A percentile compares a stretch with the other conserved stretches of the same genome.
These are phyloP conservation scores for Physcia stellaris DNA, from an alignment of 495 filamentous ascomycete genomes.

Conservation along the genomic window DNA sequence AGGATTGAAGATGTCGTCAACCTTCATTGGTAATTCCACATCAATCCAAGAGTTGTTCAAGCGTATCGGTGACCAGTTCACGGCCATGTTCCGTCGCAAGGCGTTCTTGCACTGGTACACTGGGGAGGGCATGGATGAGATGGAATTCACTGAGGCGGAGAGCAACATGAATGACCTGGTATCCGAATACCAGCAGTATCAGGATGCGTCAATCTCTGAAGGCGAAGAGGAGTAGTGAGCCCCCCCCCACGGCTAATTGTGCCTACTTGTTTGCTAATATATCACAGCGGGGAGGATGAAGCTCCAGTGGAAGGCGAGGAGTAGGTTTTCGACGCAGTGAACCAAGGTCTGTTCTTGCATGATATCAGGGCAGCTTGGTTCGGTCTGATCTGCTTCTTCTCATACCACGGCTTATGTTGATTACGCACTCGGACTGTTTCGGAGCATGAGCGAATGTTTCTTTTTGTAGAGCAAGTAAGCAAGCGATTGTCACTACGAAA, in stretches of 20 bases:
- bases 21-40: slow-evolving; percentile 98
- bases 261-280: not conserved
- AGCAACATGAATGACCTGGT: slow-evolving; percentile 99
- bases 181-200: slow-evolving; percentile 99
- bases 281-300: slow-evolving; percentile 28
- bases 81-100: slow-evolving; percentile 99
- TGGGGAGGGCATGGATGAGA: slow-evolving; percentile 99
- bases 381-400: no score
- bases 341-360: not conserved
- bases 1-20: slow-evolving; percentile 98
- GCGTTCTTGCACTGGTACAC: slow-evolving; percentile 99
- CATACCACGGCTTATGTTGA: no score
- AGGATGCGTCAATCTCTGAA: slow-evolving; percentile 82
- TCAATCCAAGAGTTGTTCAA: slow-evolving; percentile 99
- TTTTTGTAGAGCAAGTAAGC: no score
- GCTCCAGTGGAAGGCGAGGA: slow-evolving; percentile 35
- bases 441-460: no score
- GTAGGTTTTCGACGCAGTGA: slow-evolving; percentile 13
- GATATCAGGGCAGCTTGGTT: no score
- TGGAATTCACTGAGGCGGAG: slow-evolving; percentile 99
- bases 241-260: not conserved
- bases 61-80: slow-evolving; percentile 99
- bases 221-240: slow-evolving; percentile 54
- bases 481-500: no score
- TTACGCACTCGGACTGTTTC: no score